Evolutionary conservation across 2,329 filamentous ascomycete species (phyloP).

Genomic region (Diaporthe citri): DNA sequence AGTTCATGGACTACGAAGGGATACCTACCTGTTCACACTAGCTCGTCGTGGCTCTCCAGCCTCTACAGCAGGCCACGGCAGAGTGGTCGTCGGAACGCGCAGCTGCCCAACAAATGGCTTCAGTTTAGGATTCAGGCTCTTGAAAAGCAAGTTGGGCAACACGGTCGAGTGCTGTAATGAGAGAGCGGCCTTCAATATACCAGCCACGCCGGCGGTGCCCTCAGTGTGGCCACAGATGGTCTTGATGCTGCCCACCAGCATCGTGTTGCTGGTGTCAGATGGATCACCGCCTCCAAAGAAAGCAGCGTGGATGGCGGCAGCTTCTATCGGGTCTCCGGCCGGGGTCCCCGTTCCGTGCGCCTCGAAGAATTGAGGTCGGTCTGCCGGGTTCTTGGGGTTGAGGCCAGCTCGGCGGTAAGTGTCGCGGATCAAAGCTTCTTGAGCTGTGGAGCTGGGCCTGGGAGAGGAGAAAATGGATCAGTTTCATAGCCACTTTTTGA

Average conservation of each 20-base stretch:
- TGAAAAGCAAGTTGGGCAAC: conserved; percentile 53
- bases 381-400: conserved; percentile 44
- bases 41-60: conserved; percentile 44
- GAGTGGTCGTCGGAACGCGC: conserved; percentile 41
- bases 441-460: conserved; percentile 57
- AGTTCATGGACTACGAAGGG: not conserved
- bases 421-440: conserved; percentile 55
- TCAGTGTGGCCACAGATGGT: conserved; percentile 60
- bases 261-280: not conserved
- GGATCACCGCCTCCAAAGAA: conserved; percentile 43
- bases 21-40: conserved; percentile 45
- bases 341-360: conserved; percentile 50
- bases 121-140: conserved; percentile 51
- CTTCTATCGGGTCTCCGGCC: conserved; percentile 47
- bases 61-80: conserved; percentile 43
- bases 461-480: conserved; percentile 42
- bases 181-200: conserved; percentile 4
- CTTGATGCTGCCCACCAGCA: conserved; percentile 50
- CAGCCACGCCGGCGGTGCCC: conserved; percentile 55
- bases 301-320: conserved; percentile 49
- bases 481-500: not conserved
- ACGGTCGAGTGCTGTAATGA: conserved; percentile 54
- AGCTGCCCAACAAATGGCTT: conserved; percentile 46
- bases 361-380: conserved; percentile 55
- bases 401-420: conserved; percentile 54